Evolutionary conservation across 495 filamentous ascomycete genomes (phyloP).

Genomic region (Annulohypoxylon nitens): DNA sequence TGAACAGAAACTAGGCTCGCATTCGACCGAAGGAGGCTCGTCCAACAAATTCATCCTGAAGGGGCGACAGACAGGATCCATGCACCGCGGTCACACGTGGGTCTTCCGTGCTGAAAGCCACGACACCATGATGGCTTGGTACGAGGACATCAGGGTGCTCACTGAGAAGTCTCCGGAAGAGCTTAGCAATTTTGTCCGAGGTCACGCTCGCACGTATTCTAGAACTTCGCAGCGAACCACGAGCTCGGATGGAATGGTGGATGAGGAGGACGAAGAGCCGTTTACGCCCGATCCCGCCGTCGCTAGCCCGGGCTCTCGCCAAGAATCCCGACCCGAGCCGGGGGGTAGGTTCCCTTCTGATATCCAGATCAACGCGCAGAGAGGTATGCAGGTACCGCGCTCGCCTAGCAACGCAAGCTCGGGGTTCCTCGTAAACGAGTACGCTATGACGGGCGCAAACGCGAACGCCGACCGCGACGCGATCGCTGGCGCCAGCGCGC

Average conservation of each 20-base stretch:
- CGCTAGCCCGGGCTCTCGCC: slow-evolving; percentile 57
- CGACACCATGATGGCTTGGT: slow-evolving; percentile 98
- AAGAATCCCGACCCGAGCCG: slow-evolving; percentile 75
- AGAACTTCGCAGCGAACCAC: slow-evolving; percentile 72
- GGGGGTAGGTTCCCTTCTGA: slow-evolving; percentile 94
- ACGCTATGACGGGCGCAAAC: slow-evolving; percentile 28
- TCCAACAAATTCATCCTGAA: slow-evolving; percentile 99
- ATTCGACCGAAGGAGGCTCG: slow-evolving; percentile 83
- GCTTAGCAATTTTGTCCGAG: slow-evolving; percentile 84
- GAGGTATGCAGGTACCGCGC: slow-evolving; percentile 79
- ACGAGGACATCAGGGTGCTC: slow-evolving; percentile 87
- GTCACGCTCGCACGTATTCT: slow-evolving; percentile 80
- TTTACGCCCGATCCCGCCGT: slow-evolving; percentile 72
- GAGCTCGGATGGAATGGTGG: slow-evolving; percentile 79
- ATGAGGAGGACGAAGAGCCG: slow-evolving; percentile 90
- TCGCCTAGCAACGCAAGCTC: slow-evolving; percentile 84
- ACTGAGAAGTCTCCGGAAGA: slow-evolving; percentile 92
- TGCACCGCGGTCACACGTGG: slow-evolving; percentile 97
- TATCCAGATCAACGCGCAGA: slow-evolving; percentile 75
- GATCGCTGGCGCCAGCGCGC: slow-evolving; percentile 66
- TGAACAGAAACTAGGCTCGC: slow-evolving; percentile 94
- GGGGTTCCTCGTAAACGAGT: slow-evolving; percentile 61
- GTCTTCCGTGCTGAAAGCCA: slow-evolving; percentile 95
- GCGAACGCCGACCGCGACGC: slow-evolving; percentile 62
- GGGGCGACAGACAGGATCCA: slow-evolving; percentile 89